Conservation (phyloP, 2,329 filamentous ascomycete genomes). For the Xenoacremonium recifei region DNA sequence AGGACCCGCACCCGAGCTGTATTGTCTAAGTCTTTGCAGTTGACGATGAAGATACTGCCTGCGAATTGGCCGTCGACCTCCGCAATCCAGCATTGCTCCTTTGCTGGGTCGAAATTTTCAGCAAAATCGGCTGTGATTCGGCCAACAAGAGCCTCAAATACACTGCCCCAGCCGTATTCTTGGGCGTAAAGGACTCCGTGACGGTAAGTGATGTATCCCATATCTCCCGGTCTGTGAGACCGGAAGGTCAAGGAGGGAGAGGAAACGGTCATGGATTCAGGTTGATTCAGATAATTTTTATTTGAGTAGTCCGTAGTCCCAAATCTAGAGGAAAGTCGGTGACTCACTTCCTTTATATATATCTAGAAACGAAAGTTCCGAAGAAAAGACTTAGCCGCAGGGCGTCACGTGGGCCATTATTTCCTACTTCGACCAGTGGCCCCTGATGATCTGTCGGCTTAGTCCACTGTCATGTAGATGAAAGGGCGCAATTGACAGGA, state of each 20-base stretch:
- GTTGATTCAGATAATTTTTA: too few species aligned
- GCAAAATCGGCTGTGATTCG: constrained; percentile 25
- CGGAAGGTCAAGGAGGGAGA: background rate
- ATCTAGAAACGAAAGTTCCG: too few species aligned
- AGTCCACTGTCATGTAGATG: too few species aligned
- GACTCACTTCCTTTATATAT: too few species aligned
- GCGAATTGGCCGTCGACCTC: constrained; percentile 21
- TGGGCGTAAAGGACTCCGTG: constrained; percentile 22
- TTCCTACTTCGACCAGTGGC: too few species aligned
- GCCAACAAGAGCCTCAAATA: constrained; percentile 21
- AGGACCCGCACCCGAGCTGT: constrained; percentile 24
- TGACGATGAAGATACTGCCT: constrained; percentile 24
- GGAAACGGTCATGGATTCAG: too few species aligned
- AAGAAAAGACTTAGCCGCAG: too few species aligned
- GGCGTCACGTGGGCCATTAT: too few species aligned
- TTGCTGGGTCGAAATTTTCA: constrained; percentile 16
- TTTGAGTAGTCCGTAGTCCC: too few species aligned
- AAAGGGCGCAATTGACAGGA: too few species aligned
- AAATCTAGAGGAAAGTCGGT: too few species aligned
- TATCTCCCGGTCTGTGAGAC: constrained; percentile 2
- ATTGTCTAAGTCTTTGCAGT: constrained; percentile 8
- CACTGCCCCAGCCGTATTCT: constrained; percentile 16
- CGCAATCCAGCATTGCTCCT: constrained; percentile 29
- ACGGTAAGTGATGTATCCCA: constrained; percentile 24
- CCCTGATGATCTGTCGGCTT: too few species aligned